Percentiles rank a stretch among this genome's conserved stretches.
phyloP scores from a whole-genome alignment of 176 grass and related monocot species.

The Pharus latifolius region DNA sequence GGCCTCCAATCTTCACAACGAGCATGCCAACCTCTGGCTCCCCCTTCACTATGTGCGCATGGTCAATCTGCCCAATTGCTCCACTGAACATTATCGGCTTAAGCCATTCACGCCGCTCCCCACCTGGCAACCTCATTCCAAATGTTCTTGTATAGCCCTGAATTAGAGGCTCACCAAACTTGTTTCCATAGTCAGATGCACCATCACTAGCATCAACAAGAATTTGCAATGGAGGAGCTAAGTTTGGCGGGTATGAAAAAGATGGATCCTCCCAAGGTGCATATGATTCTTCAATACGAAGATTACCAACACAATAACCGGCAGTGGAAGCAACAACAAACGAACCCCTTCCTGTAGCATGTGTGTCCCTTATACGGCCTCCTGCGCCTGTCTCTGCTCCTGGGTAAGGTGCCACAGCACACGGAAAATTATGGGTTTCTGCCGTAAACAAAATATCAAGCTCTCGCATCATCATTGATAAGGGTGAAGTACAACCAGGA shows the following conservation, averaged over 20 bases:
- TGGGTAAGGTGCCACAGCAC: constrained; percentile 80
- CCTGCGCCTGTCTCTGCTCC: constrained; percentile 82
- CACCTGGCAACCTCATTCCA: constrained; percentile 65
- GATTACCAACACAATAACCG: constrained; percentile 88
- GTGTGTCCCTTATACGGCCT: constrained; percentile 85
- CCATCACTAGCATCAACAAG: constrained; percentile 75
- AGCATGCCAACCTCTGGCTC: constrained; percentile 86
- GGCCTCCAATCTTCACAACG: constrained; percentile 95
- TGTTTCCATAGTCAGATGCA: constrained; percentile 95
- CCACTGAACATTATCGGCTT: constrained; percentile 99
- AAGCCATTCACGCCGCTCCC: constrained; percentile 82
- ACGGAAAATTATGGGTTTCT: constrained; percentile 95
- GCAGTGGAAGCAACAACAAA: constrained; percentile 80
- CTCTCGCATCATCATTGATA: constrained; percentile 35
- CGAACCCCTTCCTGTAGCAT: constrained; percentile 80
- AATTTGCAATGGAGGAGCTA: constrained; percentile 80
- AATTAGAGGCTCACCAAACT: constrained; percentile 92
- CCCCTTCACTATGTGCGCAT: constrained; percentile 64
- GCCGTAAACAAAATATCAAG: constrained; percentile 83
- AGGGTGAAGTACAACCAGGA: constrained; percentile 45
- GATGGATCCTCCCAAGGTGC: constrained; percentile 81
- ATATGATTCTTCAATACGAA: constrained; percentile 57
- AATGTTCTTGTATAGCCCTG: constrained; percentile 80
- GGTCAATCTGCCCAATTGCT: constrained; percentile 85
- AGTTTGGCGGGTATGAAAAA: constrained; percentile 65